Evolutionary conservation across 2,329 filamentous ascomycete species (phyloP).

Genomic region (Aspergillus chevalieri): DNA sequence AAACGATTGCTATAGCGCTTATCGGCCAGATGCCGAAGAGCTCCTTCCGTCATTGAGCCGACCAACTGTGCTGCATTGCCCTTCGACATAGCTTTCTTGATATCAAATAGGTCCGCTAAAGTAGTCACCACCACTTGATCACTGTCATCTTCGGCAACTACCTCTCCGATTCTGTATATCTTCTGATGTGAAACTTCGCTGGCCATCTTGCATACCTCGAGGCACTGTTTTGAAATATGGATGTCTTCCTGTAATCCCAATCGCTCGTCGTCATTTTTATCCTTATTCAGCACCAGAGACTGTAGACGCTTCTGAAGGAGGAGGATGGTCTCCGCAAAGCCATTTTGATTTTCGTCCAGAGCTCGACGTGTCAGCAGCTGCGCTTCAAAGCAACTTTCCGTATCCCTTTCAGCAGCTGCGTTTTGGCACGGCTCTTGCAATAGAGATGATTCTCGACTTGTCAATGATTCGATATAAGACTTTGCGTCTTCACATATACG

Average conservation of each 20-base stretch:
- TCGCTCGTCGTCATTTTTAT: constrained; percentile 15
- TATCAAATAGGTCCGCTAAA: constrained; percentile 38
- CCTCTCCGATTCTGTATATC: constrained; percentile 32
- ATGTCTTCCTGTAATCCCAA: constrained; percentile 30
- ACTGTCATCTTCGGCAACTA: constrained; percentile 32
- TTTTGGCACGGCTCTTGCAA: too few relatives aligned
- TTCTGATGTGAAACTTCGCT: constrained; percentile 26
- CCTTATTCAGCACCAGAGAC: constrained; percentile 16
- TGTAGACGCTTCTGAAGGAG: constrained; percentile 29
- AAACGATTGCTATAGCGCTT: constrained; percentile 28
- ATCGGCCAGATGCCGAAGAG: constrained; percentile 18
- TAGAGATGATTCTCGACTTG: too few relatives aligned
- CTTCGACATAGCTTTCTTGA: constrained; percentile 32
- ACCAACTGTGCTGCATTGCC: constrained; percentile 31
- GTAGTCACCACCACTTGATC: constrained; percentile 40
- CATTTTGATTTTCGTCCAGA: constrained; percentile 27
- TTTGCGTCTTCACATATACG: constrained; percentile 34
- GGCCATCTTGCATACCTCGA: constrained; percentile 36
- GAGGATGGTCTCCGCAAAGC: constrained; percentile 25
- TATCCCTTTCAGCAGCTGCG: constrained; percentile 8
- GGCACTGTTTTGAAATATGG: constrained; percentile 29
- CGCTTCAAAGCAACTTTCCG: constrained; percentile 23
- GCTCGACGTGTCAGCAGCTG: constrained; percentile 26
- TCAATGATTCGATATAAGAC: constrained; percentile 30
- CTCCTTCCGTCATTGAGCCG: constrained; percentile 30